Base-by-base conservation (phyloP, 2,329 filamentous ascomycete species). In the Aspergillus novofumigatus region DNA sequence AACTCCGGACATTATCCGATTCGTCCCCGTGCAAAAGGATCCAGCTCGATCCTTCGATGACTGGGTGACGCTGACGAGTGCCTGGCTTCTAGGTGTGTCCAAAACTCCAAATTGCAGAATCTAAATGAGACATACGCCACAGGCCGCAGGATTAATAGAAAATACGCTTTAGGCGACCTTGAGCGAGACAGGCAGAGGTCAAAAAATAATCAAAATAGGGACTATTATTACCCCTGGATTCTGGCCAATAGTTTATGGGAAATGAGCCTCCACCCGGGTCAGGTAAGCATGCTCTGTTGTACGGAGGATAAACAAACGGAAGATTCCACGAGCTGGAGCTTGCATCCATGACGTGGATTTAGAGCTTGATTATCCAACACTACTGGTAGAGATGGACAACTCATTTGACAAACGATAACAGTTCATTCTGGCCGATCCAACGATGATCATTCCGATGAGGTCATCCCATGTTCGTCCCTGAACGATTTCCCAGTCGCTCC, bases 401-500 rank as follows among this genome's bases (percentile, higher is more conserved):
- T 38, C 5, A 35, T 17, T 38, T 38, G 32, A 38, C 7, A 35
- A 38, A 17, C 7, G 5, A 38, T 3, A 35, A 17, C 32, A 38
- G 14, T 17, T 17, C 14, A 38, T 38, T 38, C 14, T 3, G 14
- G 44, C 7, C 4, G 47, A 57, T 54, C 55, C 47, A 41, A 51
- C 53, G 59, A 54, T 42, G 59, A 59, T 59, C 57, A 23, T 35
- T 53, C n/a, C 14, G 11, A 60, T 62, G 58, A 62, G 60, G 54
- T 59, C 58, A 62, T 62, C 49, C 57, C 44, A 44, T 48, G 51
- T 42, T 48, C 56, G 35, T 55, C 47, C 53, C 54, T 35, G 55
- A 52, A 49, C 21, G 52, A 54, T 32, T 38, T 21, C 21, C 56
- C 35, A 50, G 57, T 56, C 51, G 55, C 57, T 60, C 55, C 50